Conservation (phyloP, 1,139 yeast species). For the Yamadazyma pseudoaaseri region DNA sequence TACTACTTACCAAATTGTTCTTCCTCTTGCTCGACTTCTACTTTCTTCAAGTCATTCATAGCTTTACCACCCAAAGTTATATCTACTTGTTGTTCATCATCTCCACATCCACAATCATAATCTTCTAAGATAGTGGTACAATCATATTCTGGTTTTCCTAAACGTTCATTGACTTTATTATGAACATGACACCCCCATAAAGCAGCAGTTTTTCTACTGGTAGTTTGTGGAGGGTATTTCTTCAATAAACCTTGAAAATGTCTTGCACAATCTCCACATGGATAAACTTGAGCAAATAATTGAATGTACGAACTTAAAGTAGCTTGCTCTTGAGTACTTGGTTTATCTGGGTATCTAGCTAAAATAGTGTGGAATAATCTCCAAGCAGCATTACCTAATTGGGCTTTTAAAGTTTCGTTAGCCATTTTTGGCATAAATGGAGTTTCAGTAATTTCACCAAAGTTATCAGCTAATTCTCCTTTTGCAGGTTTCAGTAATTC, state of each 20-base stretch:
- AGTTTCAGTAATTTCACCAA: slow-evolving; percentile 28
- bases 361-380: slow-evolving; percentile 79
- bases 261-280: slow-evolving; percentile 94
- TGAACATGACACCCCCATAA: slow-evolving; percentile 98
- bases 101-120: slow-evolving; percentile 96
- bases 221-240: slow-evolving; percentile 82
- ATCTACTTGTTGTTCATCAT: slow-evolving; percentile 53
- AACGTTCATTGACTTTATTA: slow-evolving; percentile 73
- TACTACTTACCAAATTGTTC: slow-evolving; percentile 37
- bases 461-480: background rate
- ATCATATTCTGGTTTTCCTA: slow-evolving; percentile 73
- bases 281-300: slow-evolving; percentile 76
- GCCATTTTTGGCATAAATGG: slow-evolving; percentile 92
- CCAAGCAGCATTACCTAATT: slow-evolving; percentile 91
- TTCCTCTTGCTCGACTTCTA: slow-evolving; percentile 44
- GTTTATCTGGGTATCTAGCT: slow-evolving; percentile 87
- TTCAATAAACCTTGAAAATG: slow-evolving; percentile 73
- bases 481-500: slow-evolving; percentile 1
- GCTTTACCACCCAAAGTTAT: slow-evolving; percentile 37
- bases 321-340: slow-evolving; percentile 58
- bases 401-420: slow-evolving; percentile 57
- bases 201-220: slow-evolving; percentile 77
- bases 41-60: slow-evolving; percentile 38
- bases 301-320: slow-evolving; percentile 56
- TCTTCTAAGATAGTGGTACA: slow-evolving; percentile 82